Base-by-base conservation (phyloP, 768 basidiomycete species). In the Fistulinella prunicolor region DNA sequence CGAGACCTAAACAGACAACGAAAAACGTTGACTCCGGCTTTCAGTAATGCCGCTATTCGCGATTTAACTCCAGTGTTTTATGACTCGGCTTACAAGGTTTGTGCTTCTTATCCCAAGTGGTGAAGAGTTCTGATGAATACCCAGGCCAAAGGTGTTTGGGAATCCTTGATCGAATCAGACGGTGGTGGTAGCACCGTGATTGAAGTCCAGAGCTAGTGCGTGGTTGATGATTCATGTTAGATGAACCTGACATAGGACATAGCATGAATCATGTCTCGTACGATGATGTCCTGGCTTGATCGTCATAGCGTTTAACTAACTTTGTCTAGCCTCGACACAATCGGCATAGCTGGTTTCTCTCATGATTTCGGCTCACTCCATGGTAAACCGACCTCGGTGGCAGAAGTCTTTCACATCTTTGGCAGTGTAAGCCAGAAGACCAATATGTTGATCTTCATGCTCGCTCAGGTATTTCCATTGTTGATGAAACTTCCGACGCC, bases 211-310 rank as follows among this genome's bases (percentile, higher is more conserved):
- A 62, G 54, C 38, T 80, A 78, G 75, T 73, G 37, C 4, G 64
- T 21, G 14, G 12, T 13, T 28, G 10, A 28, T 9, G 32, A 5
- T 13, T 34, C 32, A 34, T 34, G 35, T 17, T 17, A 36, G 35
- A 36, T 13, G 4, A 14, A 26, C 3, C 23, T 13, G 3, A 45
- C 14, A 3, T 17, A 17, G 14, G 26, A 14, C 29, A 12, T 24
- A 70, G 71, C 70, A 77, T 76, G 77, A 77, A 73, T 53, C 64
- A 59, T 47, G 64, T 76, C 17, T 69, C 76, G 75, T 73, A 57
- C 39, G 68, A 59, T 3, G 13, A 14, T 14, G 13, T 3, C 28
- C 44, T 16, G n/a, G n/a, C n/a, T n/a, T n/a, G n/a, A n/a, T n/a
- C n/a, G n/a, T n/a, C n/a, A n/a, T n/a, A n/a, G n/a, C 10, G 36